These are phyloP conservation scores for Pyrenophora seminiperda DNA, from an alignment of 2,329 filamentous ascomycete genomes.

Conservation along the genomic window DNA sequence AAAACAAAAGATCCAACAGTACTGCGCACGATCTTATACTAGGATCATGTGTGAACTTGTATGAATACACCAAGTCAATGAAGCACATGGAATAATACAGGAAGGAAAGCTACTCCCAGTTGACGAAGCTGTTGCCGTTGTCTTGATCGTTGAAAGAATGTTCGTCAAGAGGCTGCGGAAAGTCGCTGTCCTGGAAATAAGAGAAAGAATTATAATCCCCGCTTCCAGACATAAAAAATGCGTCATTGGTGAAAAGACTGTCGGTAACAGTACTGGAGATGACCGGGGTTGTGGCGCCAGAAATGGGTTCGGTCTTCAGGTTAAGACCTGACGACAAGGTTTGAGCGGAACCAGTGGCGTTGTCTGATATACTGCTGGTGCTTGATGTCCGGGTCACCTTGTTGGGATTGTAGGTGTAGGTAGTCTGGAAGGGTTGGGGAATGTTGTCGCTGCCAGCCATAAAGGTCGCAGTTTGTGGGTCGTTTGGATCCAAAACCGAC, in stretches of 20 bases:
- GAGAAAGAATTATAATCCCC: conserved; percentile 30
- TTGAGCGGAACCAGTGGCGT: conserved; percentile 46
- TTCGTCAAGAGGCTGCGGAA: conserved; percentile 22
- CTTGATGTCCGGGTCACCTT: conserved; percentile 34
- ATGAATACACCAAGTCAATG: background rate
- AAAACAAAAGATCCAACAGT: background rate
- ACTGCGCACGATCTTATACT: background rate
- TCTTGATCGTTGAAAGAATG: conserved; percentile 24
- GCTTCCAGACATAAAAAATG: conserved; percentile 30
- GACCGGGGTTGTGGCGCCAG: conserved; percentile 22
- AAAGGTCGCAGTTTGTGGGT: conserved; percentile 53
- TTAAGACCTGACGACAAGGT: conserved; percentile 49
- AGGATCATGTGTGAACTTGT: too few species aligned
- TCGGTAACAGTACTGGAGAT: conserved; percentile 29
- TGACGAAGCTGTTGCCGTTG: conserved; percentile 30
- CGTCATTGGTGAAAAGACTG: conserved; percentile 24
- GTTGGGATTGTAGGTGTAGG: conserved; percentile 55
- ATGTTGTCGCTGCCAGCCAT: conserved; percentile 53
- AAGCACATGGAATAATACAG: background rate
- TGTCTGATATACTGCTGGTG: conserved; percentile 27
- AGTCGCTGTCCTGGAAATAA: conserved; percentile 26
- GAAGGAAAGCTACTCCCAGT: conserved; percentile 27
- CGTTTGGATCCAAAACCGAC: conserved; percentile 51
- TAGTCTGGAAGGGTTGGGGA: conserved; percentile 47
- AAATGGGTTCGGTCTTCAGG: conserved; percentile 24